Evolutionary conservation across 352 stramenopile species (phyloP).

Genomic region (Globisporangium canariense): DNA sequence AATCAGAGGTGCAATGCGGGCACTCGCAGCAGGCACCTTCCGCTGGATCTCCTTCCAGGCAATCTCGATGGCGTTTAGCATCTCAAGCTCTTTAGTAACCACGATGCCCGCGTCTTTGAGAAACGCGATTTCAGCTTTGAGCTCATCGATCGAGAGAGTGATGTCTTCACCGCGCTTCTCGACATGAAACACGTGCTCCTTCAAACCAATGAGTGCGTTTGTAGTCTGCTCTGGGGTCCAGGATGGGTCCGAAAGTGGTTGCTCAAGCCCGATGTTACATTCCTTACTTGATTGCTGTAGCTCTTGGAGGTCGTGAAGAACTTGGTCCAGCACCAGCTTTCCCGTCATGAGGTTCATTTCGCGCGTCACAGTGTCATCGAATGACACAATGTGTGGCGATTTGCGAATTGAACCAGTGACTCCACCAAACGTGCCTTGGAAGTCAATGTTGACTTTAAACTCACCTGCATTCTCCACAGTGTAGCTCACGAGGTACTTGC

Average conservation of each 20-base stretch:
- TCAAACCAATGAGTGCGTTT: conserved; percentile 60
- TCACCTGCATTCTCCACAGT: conserved; percentile 73
- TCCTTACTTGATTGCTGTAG: conserved; percentile 62
- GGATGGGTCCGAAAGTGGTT: conserved; percentile 50
- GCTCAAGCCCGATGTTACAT: conserved; percentile 70
- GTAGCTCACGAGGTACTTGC: conserved; percentile 94
- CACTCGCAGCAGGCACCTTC: conserved; percentile 62
- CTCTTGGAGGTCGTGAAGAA: conserved; percentile 58
- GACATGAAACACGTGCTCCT: conserved; percentile 76
- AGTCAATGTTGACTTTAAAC: conserved; percentile 88
- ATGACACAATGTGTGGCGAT: conserved; percentile 86
- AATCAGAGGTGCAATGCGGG: conserved; percentile 64
- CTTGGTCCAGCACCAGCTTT: conserved; percentile 72
- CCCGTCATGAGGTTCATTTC: conserved; percentile 83
- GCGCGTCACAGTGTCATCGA: conserved; percentile 72
- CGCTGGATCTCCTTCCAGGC: conserved; percentile 62
- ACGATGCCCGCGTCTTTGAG: conserved; percentile 56
- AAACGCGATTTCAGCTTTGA: conserved; percentile 63
- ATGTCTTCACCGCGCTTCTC: conserved; percentile 72
- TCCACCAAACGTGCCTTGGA: conserved; percentile 91
- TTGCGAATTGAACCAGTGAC: conserved; percentile 82
- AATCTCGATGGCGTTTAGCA: conserved; percentile 44
- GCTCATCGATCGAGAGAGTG: conserved; percentile 57
- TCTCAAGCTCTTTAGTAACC: conserved; percentile 53
- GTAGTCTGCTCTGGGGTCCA: conserved; percentile 65